Evolutionary conservation across 2,329 filamentous ascomycete species (phyloP), one percentile per base, ranked within the genome.

Genomic region (Dactylellina haptotyla): DNA sequence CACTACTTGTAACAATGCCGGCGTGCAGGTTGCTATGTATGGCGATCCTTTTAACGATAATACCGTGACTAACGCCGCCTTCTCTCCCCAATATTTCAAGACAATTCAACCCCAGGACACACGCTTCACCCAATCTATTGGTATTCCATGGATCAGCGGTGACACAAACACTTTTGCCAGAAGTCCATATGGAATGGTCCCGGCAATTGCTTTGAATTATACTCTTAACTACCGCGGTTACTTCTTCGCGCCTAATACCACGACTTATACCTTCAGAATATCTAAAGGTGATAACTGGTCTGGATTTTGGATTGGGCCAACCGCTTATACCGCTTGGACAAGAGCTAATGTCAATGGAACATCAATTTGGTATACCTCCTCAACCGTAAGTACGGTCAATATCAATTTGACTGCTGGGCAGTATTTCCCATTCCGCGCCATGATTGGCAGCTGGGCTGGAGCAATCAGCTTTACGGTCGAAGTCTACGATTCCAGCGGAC

Each of bases 201-300:
- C 56, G 9, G 32, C 6, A 10, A 59, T 59, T 20, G 14, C 39
- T 12, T 6, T 10, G 4, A 59, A 59, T 18, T 46, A 43, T 28
- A 59, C 56, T 1, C 25, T 59, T 14, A 59, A 59, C 23, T 59
- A 59, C 20, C 39, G 56, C 20, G 56, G 56, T 2, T 59, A 59
- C 26, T 59, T 59, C 26, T 59, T 46, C n/a, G 39, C 39, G 20
- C 56, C 56, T 6, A 59, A 48, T 2, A 46, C 23, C 10, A 34
- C 37, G 14, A 46, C 23, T 20, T 59, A 59, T 10, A 45, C 18
- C 2, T 59, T 59, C 39, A 59, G 34, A 4, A 45, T 59, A 8
- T 23, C 23, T 3, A 46, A 46, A 1, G 56, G 56, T 2, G 37
- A 28, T 2, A 25, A 59, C 14, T 59, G 37, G 37, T 28, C 56